Evolutionary conservation across 208 protist species (phyloP), one percentile per base, ranked within the genome.

Genomic region (Crithidia mellificae): DNA sequence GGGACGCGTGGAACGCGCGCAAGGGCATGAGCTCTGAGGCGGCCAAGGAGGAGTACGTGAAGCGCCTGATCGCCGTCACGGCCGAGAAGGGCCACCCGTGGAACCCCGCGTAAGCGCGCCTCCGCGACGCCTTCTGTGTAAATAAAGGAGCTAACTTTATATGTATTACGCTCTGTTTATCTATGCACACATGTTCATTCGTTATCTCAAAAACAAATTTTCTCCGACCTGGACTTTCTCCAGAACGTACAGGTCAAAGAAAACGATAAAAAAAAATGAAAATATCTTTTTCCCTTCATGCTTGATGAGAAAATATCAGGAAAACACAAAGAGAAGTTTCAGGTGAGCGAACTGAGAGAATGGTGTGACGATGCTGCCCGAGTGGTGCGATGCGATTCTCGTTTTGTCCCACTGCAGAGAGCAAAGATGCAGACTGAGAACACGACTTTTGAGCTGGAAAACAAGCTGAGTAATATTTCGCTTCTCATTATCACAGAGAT

Each of bases 21-120:
- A 95, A 98, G 81, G 96, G 93, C 61, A 94, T 90, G 74, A 84
- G 81, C 55, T 66, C 85, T 44, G 96, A 98, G 12, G 92, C 93
- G 51, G 95, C 96, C 70, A 93, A 91, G 88, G 44, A 47, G 25
- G 57, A 83, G 49, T 98, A 98, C 78, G 82, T 98, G 46, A 76
- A 85, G 70, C 72, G 49, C 19, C 81, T 96, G 36, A 84, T 93
- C 43, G 75, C 84, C 50, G 76, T 91, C 65, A 92, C 88, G 36
- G 67, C 76, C 56, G 78, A 86, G 77, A 83, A 79, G 65, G 86
- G 82, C 41, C 74, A 89, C 53, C 84, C 85, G 50, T 95, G 90
- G 90, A 92, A 63, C 41, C 63, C 56, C 8, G 61, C 69, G 69
- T 74, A 68, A 46, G 61, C 6, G 1, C 20, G 19, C 2, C 20